Evolutionary conservation across 331 rosid species (phyloP), one percentile per base, ranked within the genome.

Genomic region (Malus hybrid): DNA sequence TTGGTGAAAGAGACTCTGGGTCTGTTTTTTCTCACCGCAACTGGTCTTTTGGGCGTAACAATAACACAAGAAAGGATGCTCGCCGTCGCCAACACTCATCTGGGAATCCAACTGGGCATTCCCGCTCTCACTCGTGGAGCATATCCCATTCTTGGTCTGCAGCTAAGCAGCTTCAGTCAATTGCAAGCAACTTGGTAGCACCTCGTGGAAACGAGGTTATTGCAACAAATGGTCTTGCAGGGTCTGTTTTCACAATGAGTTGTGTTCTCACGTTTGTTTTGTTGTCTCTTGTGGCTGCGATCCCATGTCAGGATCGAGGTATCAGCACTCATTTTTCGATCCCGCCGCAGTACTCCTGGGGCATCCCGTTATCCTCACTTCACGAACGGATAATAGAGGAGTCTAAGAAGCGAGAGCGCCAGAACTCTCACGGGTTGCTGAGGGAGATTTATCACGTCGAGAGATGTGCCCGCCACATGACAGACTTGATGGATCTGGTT

Each of bases 81-180:
- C 83, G 48, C 31, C 76, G 79, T 36, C 56, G 54, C 5, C 76
- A 75, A 3, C 69, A 70, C 44, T 83, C 91, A 1, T 28, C 89
- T 60, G 65, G 65, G 65, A 60, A 24, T 10, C 13, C 61, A 8
- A 6, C 65, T 2, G 90, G 90, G 69, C 99, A 94, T 86, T 87
- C 93, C 61, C 91, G 99, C 20, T 94, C 99, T 22, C 97, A 80
- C 74, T 94, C 99, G 1, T 94, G 99, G 97, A 91, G 95, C 22
- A 90, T 89, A 32, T 94, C 99, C 4, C 84, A 88, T 1, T 79
- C 97, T 61, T 94, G 97, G 99, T 94, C 99, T 11, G 99, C 99
- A 59, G 85, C 93, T 55, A 88, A 88, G 87, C 97, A 91, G 84
- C 89, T 91, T 70, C 96, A 92, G 69, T 90, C 92, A 39, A 91